Base-by-base conservation (phyloP, 495 filamentous ascomycete genomes). In the Podospora pseudopauciseta region DNA sequence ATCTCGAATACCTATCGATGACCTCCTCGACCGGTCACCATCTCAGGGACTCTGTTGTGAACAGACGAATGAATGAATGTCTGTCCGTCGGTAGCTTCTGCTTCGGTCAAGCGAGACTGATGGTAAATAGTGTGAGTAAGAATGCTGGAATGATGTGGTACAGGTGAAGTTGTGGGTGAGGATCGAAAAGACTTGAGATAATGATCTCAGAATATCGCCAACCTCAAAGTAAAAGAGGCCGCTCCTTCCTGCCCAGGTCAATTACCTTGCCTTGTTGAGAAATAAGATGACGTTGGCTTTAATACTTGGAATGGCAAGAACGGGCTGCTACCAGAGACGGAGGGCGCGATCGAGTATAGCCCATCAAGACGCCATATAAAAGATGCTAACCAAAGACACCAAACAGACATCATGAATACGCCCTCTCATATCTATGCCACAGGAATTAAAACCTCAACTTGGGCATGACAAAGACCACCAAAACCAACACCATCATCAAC, bases 401-500 rank as follows among this genome's bases (percentile, higher is more conserved):
- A 5, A 7, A 7, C 4, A 32, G 30, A 6, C 6, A 32, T 5
- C 4, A 32, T 32, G 4, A 32, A 32, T 32, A 6, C 39, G 0
- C 2, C 39, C 39, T 49, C 39, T 49, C 15, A 5, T 11, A 11
- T 3, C 18, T 58, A 58, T 58, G 20, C 7, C 20, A 58, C 6
- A 58, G 23, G 65, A 20, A 44, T 60, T 30, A 96, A 76, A 97
- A 95, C 78, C 93, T 82, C 73, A 97, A 77, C 84, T 96, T 97
- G 13, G 93, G 93, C 72, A 90, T 78, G 66, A 94, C 83, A 80
- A 89, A 92, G 2, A 96, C 92, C 68, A 97, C 76, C 75, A 92
- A 68, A 18, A 96, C 77, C 2, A 91, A 85, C 54, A 90, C 77
- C 18, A 95, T 73, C 87, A 91, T 92, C 71, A 97, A 70, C 63